Evolutionary conservation across 73 alveolate genomes (phyloP), one percentile per base, ranked within the genome.

Genomic region (Stentor coeruleus): DNA sequence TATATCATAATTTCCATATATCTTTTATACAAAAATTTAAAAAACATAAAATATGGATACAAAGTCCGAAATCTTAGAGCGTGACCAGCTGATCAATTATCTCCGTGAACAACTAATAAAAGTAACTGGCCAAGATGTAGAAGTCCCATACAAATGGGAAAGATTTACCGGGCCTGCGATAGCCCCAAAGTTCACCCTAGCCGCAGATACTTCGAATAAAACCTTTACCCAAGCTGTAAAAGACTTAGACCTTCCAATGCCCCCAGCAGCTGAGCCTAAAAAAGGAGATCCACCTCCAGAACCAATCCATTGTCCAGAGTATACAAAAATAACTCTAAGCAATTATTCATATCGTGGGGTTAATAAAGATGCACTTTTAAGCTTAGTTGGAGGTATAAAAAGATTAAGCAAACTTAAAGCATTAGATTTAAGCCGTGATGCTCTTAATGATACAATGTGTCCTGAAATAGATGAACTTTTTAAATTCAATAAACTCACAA

Each of bases 81-180:
- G 79, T 28, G 79, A 66, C 33, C 20, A 66, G 33, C 79, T 66
- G 40, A 66, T 66, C 33, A 37, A 66, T 1, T 66, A 28, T 33
- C 79, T 66, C 2, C n/a, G 79, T 20, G 79, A 66, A 33, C 40
- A 66, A 33, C 37, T 20, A 14, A 31, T 66, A 37, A 66, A 31
- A 2, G 79, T 40, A 11, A 31, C 79, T 20, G 79, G 79, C 11
- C 79, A 66, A 20, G 79, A 66, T 40, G 37, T 66, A 66, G 37
- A 66, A 20, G 37, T 66, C 39, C 79, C 79, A 26, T 66, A 20
- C 37, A 20, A 66, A 66, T 66, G 79, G 79, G 79, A 66, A 66
- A 66, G 33, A 66, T 20, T 26, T 33, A 31, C 79, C n/a, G 79
- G 79, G 11, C 79, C 79, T 0, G 26, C 79, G 1, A 66, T 66